A percentile compares a stretch with the other conserved stretches of the same genome.
Evolutionary conservation across 1,139 yeast genomes (phyloP).

Genomic region (Zygoascus meyerae): DNA sequence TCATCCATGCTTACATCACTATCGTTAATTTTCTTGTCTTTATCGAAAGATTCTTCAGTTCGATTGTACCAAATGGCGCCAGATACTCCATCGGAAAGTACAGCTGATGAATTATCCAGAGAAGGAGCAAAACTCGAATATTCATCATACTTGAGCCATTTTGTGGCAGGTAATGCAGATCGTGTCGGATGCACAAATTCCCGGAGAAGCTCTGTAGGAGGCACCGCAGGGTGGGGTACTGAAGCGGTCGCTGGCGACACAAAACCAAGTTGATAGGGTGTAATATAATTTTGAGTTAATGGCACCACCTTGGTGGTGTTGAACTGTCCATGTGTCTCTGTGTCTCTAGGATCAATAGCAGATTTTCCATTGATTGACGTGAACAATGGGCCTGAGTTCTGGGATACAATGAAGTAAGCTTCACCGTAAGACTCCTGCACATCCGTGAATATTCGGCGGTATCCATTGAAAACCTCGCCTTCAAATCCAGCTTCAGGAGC

Average conservation of each 20-base stretch:
- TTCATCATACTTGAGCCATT: conserved; percentile 69
- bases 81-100: conserved; percentile 57
- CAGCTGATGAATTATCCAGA: conserved; percentile 63
- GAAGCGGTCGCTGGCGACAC: conserved; percentile 45
- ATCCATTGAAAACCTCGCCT: conserved; percentile 47
- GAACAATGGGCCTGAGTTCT: conserved; percentile 54
- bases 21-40: conserved; percentile 4
- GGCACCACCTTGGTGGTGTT: conserved; percentile 57
- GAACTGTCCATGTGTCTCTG: conserved; percentile 55
- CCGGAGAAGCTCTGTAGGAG: conserved; percentile 62
- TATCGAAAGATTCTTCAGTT: conserved; percentile 11
- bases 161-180: conserved; percentile 73
- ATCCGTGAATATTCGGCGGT: conserved; percentile 56
- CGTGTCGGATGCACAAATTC: conserved; percentile 82
- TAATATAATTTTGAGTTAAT: conserved; percentile 19
- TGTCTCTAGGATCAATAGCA: conserved; percentile 58
- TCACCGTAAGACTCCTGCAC: conserved; percentile 61
- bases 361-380: conserved; percentile 62
- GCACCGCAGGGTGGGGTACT: conserved; percentile 57
- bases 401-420: conserved; percentile 46
- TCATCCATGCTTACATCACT: conserved; percentile 16
- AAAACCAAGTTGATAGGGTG: conserved; percentile 42
- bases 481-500: conserved; percentile 27
- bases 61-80: conserved; percentile 68
- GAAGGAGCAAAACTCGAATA: conserved; percentile 74